Percentiles rank a stretch among this genome's conserved stretches.
Evolutionary conservation across 306 rosid genomes (phyloP).

Genomic region (Gastrolobium villosum): DNA sequence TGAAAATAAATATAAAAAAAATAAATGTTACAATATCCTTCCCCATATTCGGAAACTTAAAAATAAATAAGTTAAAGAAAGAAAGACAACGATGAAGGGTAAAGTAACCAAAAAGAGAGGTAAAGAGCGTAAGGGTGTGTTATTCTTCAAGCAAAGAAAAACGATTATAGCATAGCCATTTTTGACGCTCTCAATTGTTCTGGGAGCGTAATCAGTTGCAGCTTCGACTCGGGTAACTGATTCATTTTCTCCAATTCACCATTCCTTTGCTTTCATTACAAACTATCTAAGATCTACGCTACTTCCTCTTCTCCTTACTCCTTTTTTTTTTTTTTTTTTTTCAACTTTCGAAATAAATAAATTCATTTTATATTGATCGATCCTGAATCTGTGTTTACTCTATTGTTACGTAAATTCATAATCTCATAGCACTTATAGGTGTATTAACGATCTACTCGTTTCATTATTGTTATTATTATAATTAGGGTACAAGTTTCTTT

Average conservation of each 20-base stretch:
- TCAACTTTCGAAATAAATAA: background rate
- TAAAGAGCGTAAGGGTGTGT: background rate
- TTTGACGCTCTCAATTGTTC: slow-evolving; percentile 7
- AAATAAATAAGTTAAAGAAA: background rate
- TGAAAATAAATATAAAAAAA: too few relatives aligned
- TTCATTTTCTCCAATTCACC: background rate
- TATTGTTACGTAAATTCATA: background rate
- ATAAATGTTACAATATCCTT: too few relatives aligned
- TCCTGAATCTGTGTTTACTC: background rate
- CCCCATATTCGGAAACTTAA: background rate
- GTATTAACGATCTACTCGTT: slow-evolving; percentile 22
- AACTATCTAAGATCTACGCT: background rate
- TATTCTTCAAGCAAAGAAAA: slow-evolving; percentile 12
- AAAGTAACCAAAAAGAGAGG: background rate
- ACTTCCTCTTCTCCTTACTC: background rate
- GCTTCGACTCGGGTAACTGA: slow-evolving; percentile 10
- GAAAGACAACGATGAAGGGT: background rate
- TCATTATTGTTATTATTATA: background rate
- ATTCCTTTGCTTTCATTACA: background rate
- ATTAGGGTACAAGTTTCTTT: slow-evolving; percentile 20
- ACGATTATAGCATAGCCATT: too few relatives aligned
- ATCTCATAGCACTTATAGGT: background rate
- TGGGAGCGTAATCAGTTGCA: background rate
- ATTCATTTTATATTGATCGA: slow-evolving; percentile 11
- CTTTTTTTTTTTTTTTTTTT: background rate